These are phyloP conservation scores for Oidiodendron maius DNA, from an alignment of 495 filamentous ascomycete species.

Conservation along the genomic window DNA sequence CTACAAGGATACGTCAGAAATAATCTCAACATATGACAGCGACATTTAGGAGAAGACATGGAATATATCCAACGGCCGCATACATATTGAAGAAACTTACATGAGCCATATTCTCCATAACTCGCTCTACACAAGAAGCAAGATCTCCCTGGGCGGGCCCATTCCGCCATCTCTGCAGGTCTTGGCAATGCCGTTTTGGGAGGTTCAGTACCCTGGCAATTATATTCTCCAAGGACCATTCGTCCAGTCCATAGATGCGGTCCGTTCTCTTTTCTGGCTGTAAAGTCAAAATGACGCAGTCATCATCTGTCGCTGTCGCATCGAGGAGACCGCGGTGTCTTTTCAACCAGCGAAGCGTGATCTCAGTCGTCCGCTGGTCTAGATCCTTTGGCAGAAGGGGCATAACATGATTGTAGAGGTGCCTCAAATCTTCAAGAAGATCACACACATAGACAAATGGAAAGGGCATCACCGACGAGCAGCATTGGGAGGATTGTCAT, in stretches of 20 bases:
- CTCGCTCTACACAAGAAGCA: slow-evolving; percentile 59
- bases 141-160: slow-evolving; percentile 56
- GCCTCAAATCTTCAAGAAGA: slow-evolving; percentile 49
- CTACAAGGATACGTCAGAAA: slow-evolving; percentile 16
- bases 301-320: slow-evolving; percentile 41
- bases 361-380: slow-evolving; percentile 28
- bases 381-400: slow-evolving; percentile 25
- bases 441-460: slow-evolving; percentile 56
- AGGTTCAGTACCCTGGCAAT: slow-evolving; percentile 60
- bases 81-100: slow-evolving; percentile 17
- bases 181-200: slow-evolving; percentile 48
- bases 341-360: slow-evolving; percentile 56
- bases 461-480: slow-evolving; percentile 57
- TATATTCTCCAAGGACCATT: slow-evolving; percentile 50
- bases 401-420: slow-evolving; percentile 24
- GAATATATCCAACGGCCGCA: not conserved
- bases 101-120: slow-evolving; percentile 59
- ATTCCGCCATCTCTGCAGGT: slow-evolving; percentile 55
- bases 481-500: no score
- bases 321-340: slow-evolving; percentile 46
- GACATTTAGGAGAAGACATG: not conserved
- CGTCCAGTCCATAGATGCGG: slow-evolving; percentile 64
- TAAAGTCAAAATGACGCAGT: slow-evolving; percentile 64
- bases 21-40: not conserved
- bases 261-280: slow-evolving; percentile 71